Percentiles rank a stretch among this genome's conserved stretches.
Conservation (phyloP, 306 rosid genomes). For the Malus fusca region DNA sequence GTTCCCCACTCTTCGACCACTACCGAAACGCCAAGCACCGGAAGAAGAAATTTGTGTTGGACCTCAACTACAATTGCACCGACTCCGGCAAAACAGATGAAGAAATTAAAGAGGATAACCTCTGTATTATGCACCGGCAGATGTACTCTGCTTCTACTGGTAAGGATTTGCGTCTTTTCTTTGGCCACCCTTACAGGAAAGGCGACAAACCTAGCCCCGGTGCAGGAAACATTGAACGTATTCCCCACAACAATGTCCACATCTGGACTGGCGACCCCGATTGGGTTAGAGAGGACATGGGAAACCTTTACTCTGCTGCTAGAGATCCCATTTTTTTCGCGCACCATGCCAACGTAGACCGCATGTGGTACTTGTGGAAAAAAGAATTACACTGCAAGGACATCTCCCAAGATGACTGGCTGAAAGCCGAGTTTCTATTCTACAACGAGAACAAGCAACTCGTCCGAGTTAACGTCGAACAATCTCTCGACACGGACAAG, state of each 20-base stretch:
- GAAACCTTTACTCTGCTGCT: background rate
- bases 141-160: slow-evolving; percentile 18
- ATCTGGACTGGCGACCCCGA: background rate
- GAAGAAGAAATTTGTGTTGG: background rate
- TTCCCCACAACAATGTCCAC: background rate
- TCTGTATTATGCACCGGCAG: slow-evolving; percentile 45
- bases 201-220: background rate
- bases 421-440: slow-evolving; percentile 4
- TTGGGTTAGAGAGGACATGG: background rate
- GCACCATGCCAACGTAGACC: background rate
- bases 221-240: background rate
- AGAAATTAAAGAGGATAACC: slow-evolving; percentile 24
- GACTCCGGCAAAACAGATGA: background rate
- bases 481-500: slow-evolving; percentile 40
- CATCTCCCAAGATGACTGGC: slow-evolving; percentile 38
- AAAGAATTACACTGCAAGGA: slow-evolving; percentile 40
- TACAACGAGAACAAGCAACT: background rate
- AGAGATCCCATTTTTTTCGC: background rate
- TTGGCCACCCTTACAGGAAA: background rate
- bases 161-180: slow-evolving; percentile 12
- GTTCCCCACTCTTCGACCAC: background rate
- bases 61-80: background rate
- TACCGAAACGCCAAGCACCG: background rate
- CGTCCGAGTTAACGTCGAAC: slow-evolving; percentile 42
- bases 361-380: background rate